These are phyloP conservation scores for Delonix regia DNA, from an alignment of 306 rosid species.

Conservation along the genomic window DNA sequence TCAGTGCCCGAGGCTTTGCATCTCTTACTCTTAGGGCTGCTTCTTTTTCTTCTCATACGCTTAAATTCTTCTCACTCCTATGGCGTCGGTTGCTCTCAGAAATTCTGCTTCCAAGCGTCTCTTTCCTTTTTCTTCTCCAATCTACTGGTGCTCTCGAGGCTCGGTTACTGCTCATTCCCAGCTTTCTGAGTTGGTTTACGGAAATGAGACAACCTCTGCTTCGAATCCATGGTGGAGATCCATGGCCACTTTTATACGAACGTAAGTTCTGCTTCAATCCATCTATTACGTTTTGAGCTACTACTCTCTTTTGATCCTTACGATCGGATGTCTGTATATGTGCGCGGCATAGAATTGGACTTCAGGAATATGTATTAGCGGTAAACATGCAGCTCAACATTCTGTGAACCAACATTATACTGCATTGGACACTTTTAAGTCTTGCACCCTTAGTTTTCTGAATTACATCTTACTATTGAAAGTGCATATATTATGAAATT, in stretches of 20 bases:
- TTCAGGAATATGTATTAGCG: neutral
- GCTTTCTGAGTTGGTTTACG: slow-evolving; percentile 30
- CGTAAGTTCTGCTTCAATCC: slow-evolving; percentile 50
- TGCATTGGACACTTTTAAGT: neutral
- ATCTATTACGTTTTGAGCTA: neutral
- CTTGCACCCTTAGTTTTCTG: neutral
- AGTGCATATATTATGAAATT: too few species aligned
- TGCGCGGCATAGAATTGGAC: neutral
- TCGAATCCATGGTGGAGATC: slow-evolving; percentile 67
- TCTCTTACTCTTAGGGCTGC: neutral
- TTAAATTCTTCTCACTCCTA: slow-evolving; percentile 21
- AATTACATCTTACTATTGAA: neutral
- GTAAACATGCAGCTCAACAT: neutral
- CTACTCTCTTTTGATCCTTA: neutral
- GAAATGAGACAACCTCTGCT: slow-evolving; percentile 48
- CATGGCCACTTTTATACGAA: slow-evolving; percentile 78
- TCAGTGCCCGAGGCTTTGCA: neutral
- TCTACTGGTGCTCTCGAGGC: slow-evolving; percentile 59
- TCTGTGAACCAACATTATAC: neutral
- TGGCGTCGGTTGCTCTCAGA: slow-evolving; percentile 79
- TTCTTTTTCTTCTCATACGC: neutral
- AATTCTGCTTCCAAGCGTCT: slow-evolving; percentile 60
- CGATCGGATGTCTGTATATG: neutral
- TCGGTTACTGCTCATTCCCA: slow-evolving; percentile 43
- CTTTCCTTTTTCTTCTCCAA: slow-evolving; percentile 57